These are phyloP conservation scores for Boletellus ananiceps DNA, from an alignment of 768 basidiomycete species.

Conservation along the genomic window DNA sequence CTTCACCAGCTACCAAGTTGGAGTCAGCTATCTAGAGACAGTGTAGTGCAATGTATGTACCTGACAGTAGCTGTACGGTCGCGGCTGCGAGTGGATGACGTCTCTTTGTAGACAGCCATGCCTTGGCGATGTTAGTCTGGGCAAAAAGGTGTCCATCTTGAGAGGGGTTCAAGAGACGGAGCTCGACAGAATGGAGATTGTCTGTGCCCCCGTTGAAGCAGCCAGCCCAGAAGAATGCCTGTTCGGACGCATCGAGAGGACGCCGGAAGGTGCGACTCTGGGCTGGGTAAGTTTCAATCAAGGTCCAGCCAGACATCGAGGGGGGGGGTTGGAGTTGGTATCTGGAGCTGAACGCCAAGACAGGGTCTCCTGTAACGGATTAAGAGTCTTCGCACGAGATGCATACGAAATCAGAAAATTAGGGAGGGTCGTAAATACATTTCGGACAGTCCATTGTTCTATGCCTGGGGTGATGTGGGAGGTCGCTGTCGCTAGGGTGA, in stretches of 20 bases:
- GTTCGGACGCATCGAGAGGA: background rate
- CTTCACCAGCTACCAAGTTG: background rate
- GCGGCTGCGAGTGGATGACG: background rate
- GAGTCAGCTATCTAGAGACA: background rate
- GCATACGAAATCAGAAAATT: no score
- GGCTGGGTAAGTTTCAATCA: background rate
- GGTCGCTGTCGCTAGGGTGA: no score
- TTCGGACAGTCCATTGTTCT: no score
- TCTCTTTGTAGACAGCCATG: conserved; percentile 3
- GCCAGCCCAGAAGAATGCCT: background rate
- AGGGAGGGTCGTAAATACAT: no score
- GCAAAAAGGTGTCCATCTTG: background rate
- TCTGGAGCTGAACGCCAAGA: no score
- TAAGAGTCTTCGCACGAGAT: no score
- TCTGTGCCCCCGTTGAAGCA: background rate
- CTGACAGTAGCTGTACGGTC: background rate
- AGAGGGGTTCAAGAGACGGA: background rate
- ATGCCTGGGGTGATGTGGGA: no score
- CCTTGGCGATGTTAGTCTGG: background rate
- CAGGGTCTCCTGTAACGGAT: no score
- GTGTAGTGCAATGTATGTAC: background rate
- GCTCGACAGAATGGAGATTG: background rate
- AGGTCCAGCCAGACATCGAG: background rate
- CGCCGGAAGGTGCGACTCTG: background rate
- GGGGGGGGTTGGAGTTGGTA: background rate